These are phyloP conservation scores for Retiboletus flavoniger DNA, from an alignment of 1,284 basidiomycete species.

Conservation along the genomic window DNA sequence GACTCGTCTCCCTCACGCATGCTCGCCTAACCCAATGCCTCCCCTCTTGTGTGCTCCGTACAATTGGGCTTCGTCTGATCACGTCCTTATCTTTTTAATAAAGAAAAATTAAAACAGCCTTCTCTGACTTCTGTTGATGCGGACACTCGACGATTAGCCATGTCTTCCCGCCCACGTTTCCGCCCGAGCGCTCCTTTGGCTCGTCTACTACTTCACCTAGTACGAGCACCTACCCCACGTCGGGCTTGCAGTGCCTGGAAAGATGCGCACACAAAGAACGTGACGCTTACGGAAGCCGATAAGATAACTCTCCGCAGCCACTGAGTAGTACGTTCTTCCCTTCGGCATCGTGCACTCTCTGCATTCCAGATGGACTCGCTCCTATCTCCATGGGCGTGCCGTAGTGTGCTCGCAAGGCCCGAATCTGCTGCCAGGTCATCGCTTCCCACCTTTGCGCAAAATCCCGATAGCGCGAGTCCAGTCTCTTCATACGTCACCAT, in stretches of 20 bases:
- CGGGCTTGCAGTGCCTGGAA: background rate
- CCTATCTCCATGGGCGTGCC: no score
- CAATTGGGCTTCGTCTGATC: no score
- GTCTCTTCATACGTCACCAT: slow-evolving; percentile 12
- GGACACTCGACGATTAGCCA: no score
- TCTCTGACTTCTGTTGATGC: no score
- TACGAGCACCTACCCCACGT: background rate
- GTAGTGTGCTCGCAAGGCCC: background rate
- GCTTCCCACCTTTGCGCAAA: background rate
- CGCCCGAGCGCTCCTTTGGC: no score
- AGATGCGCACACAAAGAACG: background rate
- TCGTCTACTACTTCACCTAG: background rate
- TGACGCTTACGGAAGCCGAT: background rate
- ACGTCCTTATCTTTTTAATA: no score
- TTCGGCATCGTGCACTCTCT: background rate
- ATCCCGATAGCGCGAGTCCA: background rate
- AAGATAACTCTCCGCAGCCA: background rate
- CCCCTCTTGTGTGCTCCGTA: no score
- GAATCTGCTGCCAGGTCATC: background rate
- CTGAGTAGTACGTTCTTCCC: background rate
- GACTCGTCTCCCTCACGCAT: no score
- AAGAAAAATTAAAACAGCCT: no score
- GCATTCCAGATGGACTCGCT: background rate
- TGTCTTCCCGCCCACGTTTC: no score
- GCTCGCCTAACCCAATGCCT: no score